These are phyloP conservation scores for Cyclanthera cordifolia DNA, from an alignment of 306 rosid species.

Conservation along the genomic window DNA sequence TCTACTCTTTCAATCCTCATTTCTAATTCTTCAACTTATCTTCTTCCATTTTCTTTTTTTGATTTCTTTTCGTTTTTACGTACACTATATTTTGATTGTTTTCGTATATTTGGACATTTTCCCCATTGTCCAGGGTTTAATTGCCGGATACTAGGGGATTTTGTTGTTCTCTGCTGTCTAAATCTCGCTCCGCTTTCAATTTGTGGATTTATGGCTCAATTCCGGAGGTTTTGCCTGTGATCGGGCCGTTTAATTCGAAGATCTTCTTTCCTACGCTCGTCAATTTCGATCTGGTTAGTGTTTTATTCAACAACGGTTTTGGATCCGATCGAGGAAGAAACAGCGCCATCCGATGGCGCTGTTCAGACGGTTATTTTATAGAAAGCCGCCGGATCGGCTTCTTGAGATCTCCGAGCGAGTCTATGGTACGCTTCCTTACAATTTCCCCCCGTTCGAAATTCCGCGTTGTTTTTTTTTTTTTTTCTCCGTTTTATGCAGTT, in stretches of 20 bases:
- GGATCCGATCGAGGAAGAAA: conserved; percentile 85
- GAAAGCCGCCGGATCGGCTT: conserved; percentile 99
- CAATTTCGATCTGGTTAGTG: conserved; percentile 16
- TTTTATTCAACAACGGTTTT: conserved; percentile 45
- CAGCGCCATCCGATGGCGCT: conserved; percentile 99
- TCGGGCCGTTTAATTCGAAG: conserved; percentile 31
- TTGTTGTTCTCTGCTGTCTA: background rate
- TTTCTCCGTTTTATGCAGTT: background rate
- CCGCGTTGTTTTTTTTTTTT: background rate
- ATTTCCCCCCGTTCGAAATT: background rate
- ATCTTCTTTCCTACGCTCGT: conserved; percentile 22
- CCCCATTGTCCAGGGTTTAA: background rate
- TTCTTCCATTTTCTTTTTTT: background rate
- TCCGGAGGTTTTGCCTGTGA: conserved; percentile 11
- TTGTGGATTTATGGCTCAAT: background rate
- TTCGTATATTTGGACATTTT: background rate
- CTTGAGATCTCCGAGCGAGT: conserved; percentile 97
- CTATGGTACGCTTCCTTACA: conserved; percentile 41
- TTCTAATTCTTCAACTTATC: conserved; percentile 3
- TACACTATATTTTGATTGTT: background rate
- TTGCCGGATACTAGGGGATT: conserved; percentile 3
- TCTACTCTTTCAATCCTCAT: conserved; percentile 10
- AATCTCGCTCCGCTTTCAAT: background rate
- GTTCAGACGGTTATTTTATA: conserved; percentile 89
- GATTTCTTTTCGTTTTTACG: background rate